phyloP scores from a whole-genome alignment of 495 filamentous ascomycete genomes.

The Evernia prunastri region DNA sequence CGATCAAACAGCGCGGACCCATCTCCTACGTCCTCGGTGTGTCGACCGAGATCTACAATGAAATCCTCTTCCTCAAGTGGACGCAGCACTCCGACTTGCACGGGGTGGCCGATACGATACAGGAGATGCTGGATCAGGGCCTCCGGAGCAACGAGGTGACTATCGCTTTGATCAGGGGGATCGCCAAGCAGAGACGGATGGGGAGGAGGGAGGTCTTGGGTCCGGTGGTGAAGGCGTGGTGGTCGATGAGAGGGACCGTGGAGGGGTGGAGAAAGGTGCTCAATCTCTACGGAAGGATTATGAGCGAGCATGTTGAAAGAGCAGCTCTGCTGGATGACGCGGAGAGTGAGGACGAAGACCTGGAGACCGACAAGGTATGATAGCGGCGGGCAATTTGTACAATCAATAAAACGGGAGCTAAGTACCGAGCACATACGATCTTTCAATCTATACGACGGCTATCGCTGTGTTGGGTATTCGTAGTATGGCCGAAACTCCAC shows the following conservation, averaged over 20 bases:
- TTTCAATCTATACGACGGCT: background rate
- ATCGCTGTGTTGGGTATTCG: background rate
- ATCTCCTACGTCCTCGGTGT: conserved; percentile 67
- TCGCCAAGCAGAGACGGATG: conserved; percentile 27
- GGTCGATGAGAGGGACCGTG: conserved; percentile 29
- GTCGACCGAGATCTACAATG: conserved; percentile 68
- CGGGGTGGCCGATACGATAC: conserved; percentile 54
- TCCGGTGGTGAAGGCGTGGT: conserved; percentile 30
- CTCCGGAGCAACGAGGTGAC: conserved; percentile 57
- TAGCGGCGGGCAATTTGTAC: background rate
- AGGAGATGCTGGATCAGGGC: conserved; percentile 72
- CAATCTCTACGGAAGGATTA: background rate
- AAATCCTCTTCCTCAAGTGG: conserved; percentile 61
- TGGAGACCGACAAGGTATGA: background rate
- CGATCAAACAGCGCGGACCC: conserved; percentile 62
- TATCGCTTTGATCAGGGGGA: conserved; percentile 39
- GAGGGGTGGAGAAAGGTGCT: conserved; percentile 19
- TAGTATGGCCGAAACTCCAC: background rate
- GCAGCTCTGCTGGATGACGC: conserved; percentile 6
- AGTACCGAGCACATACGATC: background rate
- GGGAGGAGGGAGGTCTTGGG: conserved; percentile 23
- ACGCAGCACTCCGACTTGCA: conserved; percentile 52
- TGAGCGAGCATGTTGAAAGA: background rate
- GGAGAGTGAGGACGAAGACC: conserved; percentile 1
- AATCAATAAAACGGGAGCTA: background rate